Conservation (phyloP, 2,329 filamentous ascomycete genomes). For the Tetracladium maxilliforme region DNA sequence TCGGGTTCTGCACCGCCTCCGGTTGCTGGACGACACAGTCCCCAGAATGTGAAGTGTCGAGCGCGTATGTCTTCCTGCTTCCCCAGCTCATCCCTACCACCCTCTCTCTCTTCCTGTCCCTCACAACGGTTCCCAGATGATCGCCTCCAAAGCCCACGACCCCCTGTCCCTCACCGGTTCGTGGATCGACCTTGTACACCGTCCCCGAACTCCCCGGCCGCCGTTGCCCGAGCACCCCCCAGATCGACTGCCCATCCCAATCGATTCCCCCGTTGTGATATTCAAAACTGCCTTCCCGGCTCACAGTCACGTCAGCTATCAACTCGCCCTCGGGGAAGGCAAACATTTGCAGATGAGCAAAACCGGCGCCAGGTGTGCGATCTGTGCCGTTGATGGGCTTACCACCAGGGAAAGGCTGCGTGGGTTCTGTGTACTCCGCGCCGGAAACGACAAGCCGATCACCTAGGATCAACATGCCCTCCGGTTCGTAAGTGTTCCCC, state of each 20-base stretch:
- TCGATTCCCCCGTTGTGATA: slow-evolving; percentile 34
- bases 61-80: slow-evolving; percentile 20
- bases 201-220: slow-evolving; percentile 29
- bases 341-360: slow-evolving; percentile 28
- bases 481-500: slow-evolving; percentile 30
- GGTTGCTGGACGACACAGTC: no score
- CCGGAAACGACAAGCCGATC: slow-evolving; percentile 26
- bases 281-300: slow-evolving; percentile 17
- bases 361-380: slow-evolving; percentile 25
- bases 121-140: slow-evolving; percentile 30
- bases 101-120: slow-evolving; percentile 18
- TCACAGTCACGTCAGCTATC: slow-evolving; percentile 28
- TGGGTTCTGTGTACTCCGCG: slow-evolving; percentile 25
- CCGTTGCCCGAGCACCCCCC: slow-evolving; percentile 30
- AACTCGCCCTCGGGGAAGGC: slow-evolving; percentile 22
- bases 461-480: slow-evolving; percentile 28
- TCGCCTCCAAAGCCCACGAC: slow-evolving; percentile 20
- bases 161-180: slow-evolving; percentile 17
- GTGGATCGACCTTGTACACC: slow-evolving; percentile 21
- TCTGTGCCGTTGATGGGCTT: slow-evolving; percentile 52
- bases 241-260: slow-evolving; percentile 29
- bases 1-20: slow-evolving; percentile 19
- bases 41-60: no score
- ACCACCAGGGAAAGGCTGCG: slow-evolving; percentile 22
- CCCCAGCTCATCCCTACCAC: slow-evolving; percentile 31